These are phyloP conservation scores for Fusarium equiseti DNA, from an alignment of 2,329 filamentous ascomycete genomes.

Conservation along the genomic window DNA sequence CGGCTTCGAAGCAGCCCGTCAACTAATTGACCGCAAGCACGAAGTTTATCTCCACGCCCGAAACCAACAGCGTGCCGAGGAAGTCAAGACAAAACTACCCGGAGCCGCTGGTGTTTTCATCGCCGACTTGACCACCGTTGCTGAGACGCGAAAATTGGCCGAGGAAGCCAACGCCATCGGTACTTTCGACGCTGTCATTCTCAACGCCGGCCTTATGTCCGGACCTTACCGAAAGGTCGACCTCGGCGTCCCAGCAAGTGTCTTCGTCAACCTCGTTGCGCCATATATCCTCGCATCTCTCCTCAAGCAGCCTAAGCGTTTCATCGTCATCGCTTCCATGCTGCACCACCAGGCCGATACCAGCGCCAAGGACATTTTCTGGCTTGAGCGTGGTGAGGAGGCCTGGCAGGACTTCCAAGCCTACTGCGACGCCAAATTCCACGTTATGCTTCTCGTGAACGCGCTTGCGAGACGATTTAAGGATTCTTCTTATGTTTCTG, in stretches of 20 bases:
- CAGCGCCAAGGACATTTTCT: conserved; percentile 35
- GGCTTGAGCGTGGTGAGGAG: conserved; percentile 32
- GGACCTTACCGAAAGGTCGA: conserved; percentile 37
- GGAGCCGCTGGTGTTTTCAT: conserved; percentile 35
- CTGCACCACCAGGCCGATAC: conserved; percentile 37
- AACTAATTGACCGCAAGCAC: conserved; percentile 40
- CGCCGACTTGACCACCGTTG: conserved; percentile 37
- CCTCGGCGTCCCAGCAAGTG: conserved; percentile 33
- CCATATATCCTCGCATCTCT: conserved; percentile 43
- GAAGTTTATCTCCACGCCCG: conserved; percentile 43
- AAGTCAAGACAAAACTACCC: conserved; percentile 28
- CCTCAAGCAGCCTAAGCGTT: conserved; percentile 34
- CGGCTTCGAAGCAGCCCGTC: conserved; percentile 41
- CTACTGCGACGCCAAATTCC: conserved; percentile 42
- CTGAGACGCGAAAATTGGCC: conserved; percentile 39
- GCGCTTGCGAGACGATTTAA: conserved; percentile 36
- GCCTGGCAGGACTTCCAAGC: conserved; percentile 35
- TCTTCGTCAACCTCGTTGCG: conserved; percentile 41
- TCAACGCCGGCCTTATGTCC: conserved; percentile 37
- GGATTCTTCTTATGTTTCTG: conserved; percentile 25
- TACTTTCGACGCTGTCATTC: conserved; percentile 38
- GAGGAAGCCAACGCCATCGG: conserved; percentile 40
- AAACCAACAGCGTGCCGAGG: conserved; percentile 35
- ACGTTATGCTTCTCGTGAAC: conserved; percentile 40
- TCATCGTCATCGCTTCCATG: conserved; percentile 35